These are phyloP conservation scores for Acacia melanoxylon DNA, from an alignment of 306 rosid species.

Conservation along the genomic window DNA sequence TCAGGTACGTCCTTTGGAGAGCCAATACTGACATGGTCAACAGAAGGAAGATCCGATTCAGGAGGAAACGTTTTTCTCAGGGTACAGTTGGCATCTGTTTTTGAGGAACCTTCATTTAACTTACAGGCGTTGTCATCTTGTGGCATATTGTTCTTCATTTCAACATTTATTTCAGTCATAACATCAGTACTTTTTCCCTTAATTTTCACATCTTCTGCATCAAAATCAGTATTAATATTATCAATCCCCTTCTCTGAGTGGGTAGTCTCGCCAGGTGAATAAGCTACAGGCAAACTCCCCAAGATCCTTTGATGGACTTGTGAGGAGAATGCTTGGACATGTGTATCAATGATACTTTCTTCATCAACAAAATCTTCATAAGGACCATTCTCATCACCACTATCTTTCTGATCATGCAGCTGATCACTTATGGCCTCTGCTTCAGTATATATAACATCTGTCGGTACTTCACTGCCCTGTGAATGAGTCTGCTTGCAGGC, in stretches of 20 bases:
- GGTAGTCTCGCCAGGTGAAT: constrained; percentile 36
- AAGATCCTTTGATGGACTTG: constrained; percentile 32
- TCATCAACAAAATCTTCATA: constrained; percentile 47
- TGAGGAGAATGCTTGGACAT: constrained; percentile 39
- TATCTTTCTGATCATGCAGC: constrained; percentile 38
- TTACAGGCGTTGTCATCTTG: constrained; percentile 41
- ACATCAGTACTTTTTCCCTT: constrained; percentile 27
- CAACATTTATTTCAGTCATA: constrained; percentile 27
- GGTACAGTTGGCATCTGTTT: constrained; percentile 31
- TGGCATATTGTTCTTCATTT: constrained; percentile 28
- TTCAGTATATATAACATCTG: constrained; percentile 33
- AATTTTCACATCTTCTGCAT: constrained; percentile 17
- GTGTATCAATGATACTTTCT: constrained; percentile 33
- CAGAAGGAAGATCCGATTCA: constrained; percentile 45
- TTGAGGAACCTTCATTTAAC: constrained; percentile 41
- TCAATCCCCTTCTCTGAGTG: constrained; percentile 41
- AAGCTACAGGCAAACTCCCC: constrained; percentile 44
- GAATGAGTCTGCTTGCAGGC: constrained; percentile 41
- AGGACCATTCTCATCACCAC: constrained; percentile 36
- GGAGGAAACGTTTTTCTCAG: constrained; percentile 39
- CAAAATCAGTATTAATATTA: constrained; percentile 15
- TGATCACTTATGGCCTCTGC: constrained; percentile 33
- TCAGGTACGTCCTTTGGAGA: constrained; percentile 44
- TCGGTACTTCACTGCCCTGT: constrained; percentile 38
- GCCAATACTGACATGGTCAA: constrained; percentile 34